Evolutionary conservation across 2,329 filamentous ascomycete genomes (phyloP), one percentile per base, ranked within the genome.

Genomic region (Exophiala bonariae): DNA sequence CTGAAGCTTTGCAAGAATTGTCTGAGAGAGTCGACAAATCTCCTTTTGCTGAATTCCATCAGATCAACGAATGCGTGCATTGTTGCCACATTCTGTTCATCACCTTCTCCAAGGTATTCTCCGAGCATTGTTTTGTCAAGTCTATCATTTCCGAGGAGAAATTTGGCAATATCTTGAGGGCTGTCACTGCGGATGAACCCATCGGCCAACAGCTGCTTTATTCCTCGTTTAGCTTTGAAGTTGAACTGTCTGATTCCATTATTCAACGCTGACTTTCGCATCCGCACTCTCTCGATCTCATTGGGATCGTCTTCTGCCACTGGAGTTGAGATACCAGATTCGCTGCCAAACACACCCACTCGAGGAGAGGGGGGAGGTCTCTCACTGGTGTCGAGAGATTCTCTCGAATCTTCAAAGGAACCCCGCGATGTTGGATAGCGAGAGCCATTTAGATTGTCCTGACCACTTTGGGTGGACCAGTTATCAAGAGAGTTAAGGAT

Each of bases 61-160:
- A 78, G 73, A 60, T 99, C 92, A 10, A 99, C 92, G 67, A 99
- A 99, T 3, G 90, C 89, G 67, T 99, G 93, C 93, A 99, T 99
- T 58, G 89, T 95, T 52, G 92, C 89, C 60, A 99, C 91, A 62
- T 97, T 95, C 62, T 91, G 85, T 2, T 89, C 78, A 9, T 99
- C 92, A 26, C 90, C 93, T 67, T 99, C 93, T 33, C 93, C 93
- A 5, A 99, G 79, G 59, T 87, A 99, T 66, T 99, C 93, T 59
- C 93, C 93, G 36, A 99, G 85, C 63, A 91, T 86, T 3, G 87
- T 82, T 70, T 99, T 99, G 70, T 96, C 89, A 3, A 99, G 75
- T 22, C 84, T 82, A 11, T 96, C 89, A 60, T 93, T 92, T 23
- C 77, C 79, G 7, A 92, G 66, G 16, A 99, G 72, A 64, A 99